Evolutionary conservation across 768 basidiomycete species (phyloP), one percentile per base, ranked within the genome.

Genomic region (Mrakia blollopis): DNA sequence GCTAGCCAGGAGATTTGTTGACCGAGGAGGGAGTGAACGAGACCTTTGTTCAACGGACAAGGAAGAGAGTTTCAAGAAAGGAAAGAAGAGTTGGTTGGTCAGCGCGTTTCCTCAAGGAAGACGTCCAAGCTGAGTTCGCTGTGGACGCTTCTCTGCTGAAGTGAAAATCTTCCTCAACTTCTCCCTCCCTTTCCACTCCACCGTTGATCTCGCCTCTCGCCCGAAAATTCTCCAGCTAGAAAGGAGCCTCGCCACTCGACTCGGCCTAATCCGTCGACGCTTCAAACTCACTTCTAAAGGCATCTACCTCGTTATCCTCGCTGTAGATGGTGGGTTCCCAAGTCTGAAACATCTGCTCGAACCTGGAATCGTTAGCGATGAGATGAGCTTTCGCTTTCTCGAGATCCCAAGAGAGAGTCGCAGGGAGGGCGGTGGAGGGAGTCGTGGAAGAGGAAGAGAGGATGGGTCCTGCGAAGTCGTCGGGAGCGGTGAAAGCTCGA

Each of bases 1-100:
- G 93, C 94, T 62, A 90, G 83, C 91, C 91, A 93, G 0, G 91
- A 92, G 32, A 94, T 91, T 81, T 94, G 91, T 82, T 91, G 91
- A 7, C 88, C 89, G 54, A 90, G 82, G 74, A 93, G 92, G 44
- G 90, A 91, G 7, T 87, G 87, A 35, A 88, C 87, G 35, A 93
- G 86, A 0, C 92, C 90, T 61, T 91, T n/a, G n/a, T n/a, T n/a
- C n/a, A n/a, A n/a, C 23, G 14, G 35, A 18, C 2, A 21, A 14
- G n/a, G 37, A 65, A 21, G 37, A 32, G 65, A 68, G 25, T 11
- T 18, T 2, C 21, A 68, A 18, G 32, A 25, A 14, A 3, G 3
- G 10, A n/a, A 8, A n/a, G 57, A 28, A 28, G 14, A 28, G 5
- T 8, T 3, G 57, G 65, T 65, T 32, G 37, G 63, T 65, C 63